Evolutionary conservation across 2,329 filamentous ascomycete species (phyloP).

Genomic region (Mycosphaerella arachidis): DNA sequence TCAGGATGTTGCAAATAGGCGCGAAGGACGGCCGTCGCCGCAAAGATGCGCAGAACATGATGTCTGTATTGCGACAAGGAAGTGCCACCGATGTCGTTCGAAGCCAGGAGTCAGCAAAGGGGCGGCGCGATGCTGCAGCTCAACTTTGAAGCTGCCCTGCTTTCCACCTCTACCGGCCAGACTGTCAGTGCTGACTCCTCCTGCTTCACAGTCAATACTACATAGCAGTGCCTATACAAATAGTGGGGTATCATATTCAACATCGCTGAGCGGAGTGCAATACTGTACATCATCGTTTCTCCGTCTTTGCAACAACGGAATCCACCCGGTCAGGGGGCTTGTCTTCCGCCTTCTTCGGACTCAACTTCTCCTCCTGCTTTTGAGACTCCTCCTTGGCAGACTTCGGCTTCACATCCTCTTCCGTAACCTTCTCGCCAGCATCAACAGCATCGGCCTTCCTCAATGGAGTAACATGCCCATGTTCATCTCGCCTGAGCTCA

Average conservation of each 20-base stretch:
- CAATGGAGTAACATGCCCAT: constrained; percentile 1
- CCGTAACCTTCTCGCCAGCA: background rate
- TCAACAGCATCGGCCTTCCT: constrained; percentile 5
- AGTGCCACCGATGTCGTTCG: background rate
- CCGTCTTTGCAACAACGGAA: constrained; percentile 19
- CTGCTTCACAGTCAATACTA: background rate
- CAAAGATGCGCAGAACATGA: constrained; percentile 42
- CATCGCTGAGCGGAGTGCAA: constrained; percentile 11
- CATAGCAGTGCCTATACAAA: background rate
- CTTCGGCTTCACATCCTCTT: constrained; percentile 2
- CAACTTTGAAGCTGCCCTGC: background rate
- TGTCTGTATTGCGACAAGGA: background rate
- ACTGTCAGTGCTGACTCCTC: too few relatives aligned
- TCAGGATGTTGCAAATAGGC: constrained; percentile 34
- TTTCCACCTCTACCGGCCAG: background rate
- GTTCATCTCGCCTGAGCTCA: background rate
- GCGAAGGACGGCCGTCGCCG: constrained; percentile 38
- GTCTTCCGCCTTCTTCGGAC: constrained; percentile 7
- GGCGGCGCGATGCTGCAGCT: background rate
- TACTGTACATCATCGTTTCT: constrained; percentile 21
- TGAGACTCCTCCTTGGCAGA: constrained; percentile 3
- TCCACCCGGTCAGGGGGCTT: constrained; percentile 16
- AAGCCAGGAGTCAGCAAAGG: background rate
- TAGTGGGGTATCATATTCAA: constrained; percentile 17
- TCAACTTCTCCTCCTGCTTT: constrained; percentile 5